A percentile compares a stretch with the other conserved stretches of the same genome.
phyloP scores from a whole-genome alignment of 2,329 filamentous ascomycete species.

The Calonectria fujianensis region DNA sequence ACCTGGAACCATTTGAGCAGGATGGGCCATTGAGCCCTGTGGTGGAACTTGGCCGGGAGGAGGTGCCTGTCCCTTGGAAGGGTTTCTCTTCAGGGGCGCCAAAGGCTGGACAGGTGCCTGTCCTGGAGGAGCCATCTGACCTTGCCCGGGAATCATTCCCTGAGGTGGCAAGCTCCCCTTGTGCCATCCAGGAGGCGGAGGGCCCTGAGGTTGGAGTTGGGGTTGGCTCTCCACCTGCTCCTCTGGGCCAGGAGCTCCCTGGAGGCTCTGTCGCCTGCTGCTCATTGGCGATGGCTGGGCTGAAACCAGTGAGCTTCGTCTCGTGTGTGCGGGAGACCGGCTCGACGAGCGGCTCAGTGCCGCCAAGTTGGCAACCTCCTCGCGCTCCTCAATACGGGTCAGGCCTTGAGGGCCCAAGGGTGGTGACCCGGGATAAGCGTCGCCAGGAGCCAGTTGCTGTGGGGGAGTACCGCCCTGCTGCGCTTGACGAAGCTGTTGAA shows the following conservation, averaged over 20 bases:
- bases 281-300: constrained; percentile 46
- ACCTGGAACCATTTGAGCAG: background rate
- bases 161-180: constrained; percentile 31
- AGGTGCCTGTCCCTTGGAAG: constrained; percentile 42
- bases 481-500: constrained; percentile 43
- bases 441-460: constrained; percentile 23
- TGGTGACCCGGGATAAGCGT: constrained; percentile 4
- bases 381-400: constrained; percentile 53
- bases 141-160: constrained; percentile 28
- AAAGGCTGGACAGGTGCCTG: constrained; percentile 37
- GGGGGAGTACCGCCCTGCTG: constrained; percentile 36
- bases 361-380: constrained; percentile 44
- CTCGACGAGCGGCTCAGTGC: constrained; percentile 48
- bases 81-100: constrained; percentile 46
- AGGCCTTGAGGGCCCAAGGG: constrained; percentile 44
- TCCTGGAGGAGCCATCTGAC: constrained; percentile 24
- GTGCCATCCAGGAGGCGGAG: constrained; percentile 23
- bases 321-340: constrained; percentile 37
- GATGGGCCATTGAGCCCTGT: constrained; percentile 1
- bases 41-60: constrained; percentile 15
- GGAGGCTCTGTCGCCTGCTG: constrained; percentile 50
- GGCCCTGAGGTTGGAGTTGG: background rate
- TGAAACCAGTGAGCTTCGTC: constrained; percentile 45
- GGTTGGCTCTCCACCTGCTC: constrained; percentile 35
- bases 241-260: constrained; percentile 31